Base-by-base conservation (phyloP, 2,329 filamentous ascomycete species). In the Pseudopithomyces maydicus region DNA sequence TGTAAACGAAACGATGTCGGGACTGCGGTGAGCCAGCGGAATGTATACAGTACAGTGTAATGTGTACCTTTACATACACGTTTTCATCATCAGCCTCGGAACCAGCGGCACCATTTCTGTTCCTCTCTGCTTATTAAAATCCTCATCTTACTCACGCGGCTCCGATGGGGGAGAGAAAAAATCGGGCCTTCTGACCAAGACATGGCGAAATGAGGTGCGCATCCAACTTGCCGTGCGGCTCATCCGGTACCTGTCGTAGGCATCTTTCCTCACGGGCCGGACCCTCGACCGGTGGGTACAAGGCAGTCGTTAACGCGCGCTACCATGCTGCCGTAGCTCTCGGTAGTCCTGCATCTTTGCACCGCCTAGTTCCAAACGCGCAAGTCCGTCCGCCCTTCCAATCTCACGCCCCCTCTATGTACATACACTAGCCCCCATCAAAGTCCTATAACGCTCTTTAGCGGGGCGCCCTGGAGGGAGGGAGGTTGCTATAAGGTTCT, bases 351-450 rank as follows among this genome's bases (percentile, higher is more conserved):
- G 47, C 47, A 32, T 19, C 6, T 47, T 35, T 35, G 29, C 29
- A 4, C 29, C 44, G 20, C 33, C 46, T 49, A 49, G 46, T 29
- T 22, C 20, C 33, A 49, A 50, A 50, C 47, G 41, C 15, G 6
- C 15, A 32, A 41, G 35, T 50, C 47, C 47, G 47, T 41, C 47
- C 47, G 47, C 36, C 47, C 47, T 50, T 29, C 47, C 41, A 41
- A 50, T 50, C 47, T 50, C 39, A n/a, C n/a, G 23, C 32, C 47
- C 36, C 17, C 22, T 44, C 45, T 38, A 19, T n/a, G n/a, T n/a
- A n/a, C n/a, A n/a, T 35, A n/a, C n/a, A 15, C 32, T 39, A 48
- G 33, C 46, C 33, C 46, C 46, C 33, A 48, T 23, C 32, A 12
- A 26, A 26, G 20, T 36, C 17, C 22, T 26, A 19, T 12, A 41